Evolutionary conservation across 345 rosid genomes (phyloP).

Genomic region (Punica granatum): DNA sequence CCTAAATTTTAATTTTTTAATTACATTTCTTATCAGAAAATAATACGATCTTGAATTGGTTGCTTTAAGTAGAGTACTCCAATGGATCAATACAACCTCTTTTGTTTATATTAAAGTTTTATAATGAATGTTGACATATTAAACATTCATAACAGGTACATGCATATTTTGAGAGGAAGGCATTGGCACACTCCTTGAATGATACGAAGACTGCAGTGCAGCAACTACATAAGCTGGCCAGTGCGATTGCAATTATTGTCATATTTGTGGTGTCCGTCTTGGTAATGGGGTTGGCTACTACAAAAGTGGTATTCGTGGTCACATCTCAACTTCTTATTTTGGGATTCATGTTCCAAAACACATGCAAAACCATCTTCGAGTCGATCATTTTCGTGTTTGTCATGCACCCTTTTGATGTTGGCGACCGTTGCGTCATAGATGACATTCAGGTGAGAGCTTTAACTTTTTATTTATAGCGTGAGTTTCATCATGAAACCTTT

Average conservation of each 20-base stretch:
- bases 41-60: no score
- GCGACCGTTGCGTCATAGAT: conserved; percentile 72
- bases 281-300: conserved; percentile 53
- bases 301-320: conserved; percentile 50
- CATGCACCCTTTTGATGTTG: conserved; percentile 81
- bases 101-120: no score
- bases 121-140: no score
- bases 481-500: no score
- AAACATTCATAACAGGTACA: conserved; percentile 36
- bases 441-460: conserved; percentile 76
- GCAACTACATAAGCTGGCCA: conserved; percentile 70
- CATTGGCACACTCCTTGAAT: conserved; percentile 61
- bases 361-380: conserved; percentile 71
- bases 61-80: no score
- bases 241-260: conserved; percentile 44
- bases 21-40: no score
- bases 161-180: conserved; percentile 64
- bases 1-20: no score
- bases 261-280: conserved; percentile 47
- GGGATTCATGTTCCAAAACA: conserved; percentile 75
- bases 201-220: conserved; percentile 77
- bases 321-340: conserved; percentile 61
- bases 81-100: no score
- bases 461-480: no score
- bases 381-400: conserved; percentile 77